Conservation (phyloP, 1,284 basidiomycete species). For the Naganishia cerealis region DNA sequence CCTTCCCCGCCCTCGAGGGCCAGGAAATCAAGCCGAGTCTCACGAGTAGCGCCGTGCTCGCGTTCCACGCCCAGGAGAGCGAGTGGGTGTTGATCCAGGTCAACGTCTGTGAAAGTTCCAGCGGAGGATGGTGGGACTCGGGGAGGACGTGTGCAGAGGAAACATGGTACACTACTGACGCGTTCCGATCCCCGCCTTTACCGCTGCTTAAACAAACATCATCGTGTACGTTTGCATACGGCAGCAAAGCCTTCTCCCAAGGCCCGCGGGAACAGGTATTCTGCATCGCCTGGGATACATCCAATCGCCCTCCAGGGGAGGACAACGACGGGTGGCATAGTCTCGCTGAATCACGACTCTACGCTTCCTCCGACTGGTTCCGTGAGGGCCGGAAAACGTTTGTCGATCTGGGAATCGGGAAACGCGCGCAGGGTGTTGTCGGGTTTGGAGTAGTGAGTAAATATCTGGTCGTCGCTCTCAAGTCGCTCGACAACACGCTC, state of each 20-base stretch:
- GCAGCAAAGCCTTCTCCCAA: slow-evolving; percentile 68
- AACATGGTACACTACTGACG: slow-evolving; percentile 83
- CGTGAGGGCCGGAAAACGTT: slow-evolving; percentile 59
- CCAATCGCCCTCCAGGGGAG: slow-evolving; percentile 51
- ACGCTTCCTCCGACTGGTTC: slow-evolving; percentile 81
- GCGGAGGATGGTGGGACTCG: slow-evolving; percentile 61
- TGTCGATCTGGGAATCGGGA: slow-evolving; percentile 78
- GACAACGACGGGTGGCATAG: slow-evolving; percentile 51
- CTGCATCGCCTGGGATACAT: slow-evolving; percentile 78
- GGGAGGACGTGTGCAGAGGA: slow-evolving; percentile 72
- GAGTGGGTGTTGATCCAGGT: slow-evolving; percentile 79
- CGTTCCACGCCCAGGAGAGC: slow-evolving; percentile 79
- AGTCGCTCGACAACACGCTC: slow-evolving; percentile 54
- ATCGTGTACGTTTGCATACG: slow-evolving; percentile 81
- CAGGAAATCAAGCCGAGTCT: slow-evolving; percentile 61
- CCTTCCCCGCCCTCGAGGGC: slow-evolving; percentile 60
- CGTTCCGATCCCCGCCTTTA: slow-evolving; percentile 65
- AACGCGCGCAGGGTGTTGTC: slow-evolving; percentile 76
- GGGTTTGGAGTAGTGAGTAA: slow-evolving; percentile 87
- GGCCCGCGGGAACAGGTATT: slow-evolving; percentile 73
- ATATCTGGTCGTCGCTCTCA: slow-evolving; percentile 82
- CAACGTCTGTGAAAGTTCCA: slow-evolving; percentile 62
- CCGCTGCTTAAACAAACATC: slow-evolving; percentile 68
- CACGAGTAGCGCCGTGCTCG: slow-evolving; percentile 63
- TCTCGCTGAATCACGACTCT: slow-evolving; percentile 69